Conservation (phyloP, 805 yeast species). For the Crinitomyces ghanaensis region DNA sequence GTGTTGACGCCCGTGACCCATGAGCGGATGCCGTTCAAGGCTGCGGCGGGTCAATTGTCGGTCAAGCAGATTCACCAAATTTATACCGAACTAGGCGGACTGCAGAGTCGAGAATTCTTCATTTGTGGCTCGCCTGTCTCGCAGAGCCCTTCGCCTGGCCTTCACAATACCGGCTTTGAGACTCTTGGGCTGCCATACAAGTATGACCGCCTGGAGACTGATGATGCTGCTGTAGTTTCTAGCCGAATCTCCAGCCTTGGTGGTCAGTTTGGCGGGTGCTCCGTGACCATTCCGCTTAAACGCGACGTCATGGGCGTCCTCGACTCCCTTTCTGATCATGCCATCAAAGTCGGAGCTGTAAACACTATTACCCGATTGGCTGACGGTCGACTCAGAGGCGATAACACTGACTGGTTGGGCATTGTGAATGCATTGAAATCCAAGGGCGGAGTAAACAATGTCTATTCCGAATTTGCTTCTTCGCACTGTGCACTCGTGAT, state of each 20-base stretch:
- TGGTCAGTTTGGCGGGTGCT: constrained; percentile 72
- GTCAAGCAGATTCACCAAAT: constrained; percentile 52
- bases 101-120: constrained; percentile 45
- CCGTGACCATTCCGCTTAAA: constrained; percentile 90
- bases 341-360: constrained; percentile 79
- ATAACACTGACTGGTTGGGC: constrained; percentile 95
- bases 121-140: constrained; percentile 73
- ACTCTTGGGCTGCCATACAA: constrained; percentile 66
- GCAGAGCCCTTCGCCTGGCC: constrained; percentile 81
- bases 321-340: constrained; percentile 61
- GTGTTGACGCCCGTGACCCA: constrained; percentile 80
- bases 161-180: constrained; percentile 73
- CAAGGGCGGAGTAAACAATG: constrained; percentile 35
- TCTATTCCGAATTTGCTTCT: constrained; percentile 16
- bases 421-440: constrained; percentile 54
- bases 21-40: constrained; percentile 47
- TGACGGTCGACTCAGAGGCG: constrained; percentile 49
- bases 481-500: constrained; percentile 56
- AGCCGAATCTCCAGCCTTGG: constrained; percentile 37
- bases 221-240: constrained; percentile 45
- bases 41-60: constrained; percentile 73
- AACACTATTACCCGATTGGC: constrained; percentile 66
- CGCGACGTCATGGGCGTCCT: constrained; percentile 62
- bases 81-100: constrained; percentile 51
- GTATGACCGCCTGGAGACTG: constrained; percentile 59